Evolutionary conservation across 2,329 filamentous ascomycete genomes (phyloP).

Genomic region (Proliferodiscus dingleyae): DNA sequence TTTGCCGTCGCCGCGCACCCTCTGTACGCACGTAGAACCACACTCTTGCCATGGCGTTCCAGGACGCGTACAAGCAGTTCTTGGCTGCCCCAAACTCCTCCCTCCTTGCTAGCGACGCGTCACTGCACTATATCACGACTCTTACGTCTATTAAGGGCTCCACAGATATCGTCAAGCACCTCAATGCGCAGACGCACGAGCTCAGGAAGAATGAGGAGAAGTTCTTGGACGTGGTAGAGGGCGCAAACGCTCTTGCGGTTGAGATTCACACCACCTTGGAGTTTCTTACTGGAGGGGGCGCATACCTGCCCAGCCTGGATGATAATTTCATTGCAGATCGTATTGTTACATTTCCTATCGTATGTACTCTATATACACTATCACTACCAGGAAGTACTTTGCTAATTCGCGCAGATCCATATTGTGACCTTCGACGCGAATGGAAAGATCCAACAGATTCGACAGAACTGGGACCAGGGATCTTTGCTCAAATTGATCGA

Average conservation of each 20-base stretch:
- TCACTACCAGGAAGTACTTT: neutral
- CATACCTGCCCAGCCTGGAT: slow-evolving; percentile 83
- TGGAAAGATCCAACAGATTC: slow-evolving; percentile 79
- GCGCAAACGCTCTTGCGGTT: slow-evolving; percentile 60
- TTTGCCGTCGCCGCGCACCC: neutral
- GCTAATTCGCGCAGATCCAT: slow-evolving; percentile 58
- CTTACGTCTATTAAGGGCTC: slow-evolving; percentile 68
- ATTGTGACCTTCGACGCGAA: slow-evolving; percentile 77
- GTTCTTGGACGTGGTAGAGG: slow-evolving; percentile 69
- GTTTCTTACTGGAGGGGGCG: slow-evolving; percentile 75
- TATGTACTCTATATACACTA: slow-evolving; percentile 43
- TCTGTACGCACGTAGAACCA: neutral
- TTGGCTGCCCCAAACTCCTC: slow-evolving; percentile 61
- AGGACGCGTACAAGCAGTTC: slow-evolving; percentile 64
- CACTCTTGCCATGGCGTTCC: slow-evolving; percentile 40
- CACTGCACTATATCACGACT: slow-evolving; percentile 85
- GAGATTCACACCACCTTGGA: slow-evolving; percentile 81
- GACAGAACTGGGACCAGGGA: slow-evolving; percentile 92
- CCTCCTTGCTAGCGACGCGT: slow-evolving; percentile 59
- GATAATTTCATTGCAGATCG: slow-evolving; percentile 91
- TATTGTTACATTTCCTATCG: slow-evolving; percentile 72
- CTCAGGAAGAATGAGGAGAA: slow-evolving; percentile 81
- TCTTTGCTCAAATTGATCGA: slow-evolving; percentile 89
- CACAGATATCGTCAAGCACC: slow-evolving; percentile 76
- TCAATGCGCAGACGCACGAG: slow-evolving; percentile 64